Conservation (phyloP, 1,139 yeast genomes). For the Saccharomyces pastorianus region DNA sequence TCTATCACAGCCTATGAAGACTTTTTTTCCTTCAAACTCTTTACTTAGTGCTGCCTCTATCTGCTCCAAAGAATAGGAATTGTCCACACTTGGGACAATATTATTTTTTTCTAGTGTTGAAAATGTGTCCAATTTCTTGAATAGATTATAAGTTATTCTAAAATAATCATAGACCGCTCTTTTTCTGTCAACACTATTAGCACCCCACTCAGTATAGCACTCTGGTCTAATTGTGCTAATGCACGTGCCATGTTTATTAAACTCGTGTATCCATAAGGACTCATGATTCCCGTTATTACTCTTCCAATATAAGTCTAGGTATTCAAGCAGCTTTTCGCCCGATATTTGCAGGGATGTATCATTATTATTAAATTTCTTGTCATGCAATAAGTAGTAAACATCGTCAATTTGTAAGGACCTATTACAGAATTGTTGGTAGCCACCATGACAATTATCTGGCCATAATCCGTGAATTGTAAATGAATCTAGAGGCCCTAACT, state of each 20-base stretch:
- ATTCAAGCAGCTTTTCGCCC: slow-evolving; percentile 45
- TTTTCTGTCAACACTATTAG: slow-evolving; percentile 25
- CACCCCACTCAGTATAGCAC: slow-evolving; percentile 45
- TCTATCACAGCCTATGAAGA: slow-evolving; percentile 64
- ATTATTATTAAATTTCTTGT: slow-evolving; percentile 27
- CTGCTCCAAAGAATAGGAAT: slow-evolving; percentile 56
- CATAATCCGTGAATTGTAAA: slow-evolving; percentile 84
- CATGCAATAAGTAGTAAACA: slow-evolving; percentile 45
- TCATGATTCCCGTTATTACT: slow-evolving; percentile 70
- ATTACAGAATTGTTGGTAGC: slow-evolving; percentile 72
- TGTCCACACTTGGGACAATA: slow-evolving; percentile 54
- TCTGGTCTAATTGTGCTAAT: slow-evolving; percentile 66
- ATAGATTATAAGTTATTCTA: slow-evolving; percentile 56
- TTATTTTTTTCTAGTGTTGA: slow-evolving; percentile 60
- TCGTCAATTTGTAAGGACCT: slow-evolving; percentile 46
- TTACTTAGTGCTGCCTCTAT: slow-evolving; percentile 55
- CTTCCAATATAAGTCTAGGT: slow-evolving; percentile 66
- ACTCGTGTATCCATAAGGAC: slow-evolving; percentile 84
- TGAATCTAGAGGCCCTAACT: slow-evolving; percentile 66
- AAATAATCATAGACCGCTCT: slow-evolving; percentile 75
- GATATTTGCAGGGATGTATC: slow-evolving; percentile 30
- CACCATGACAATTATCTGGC: slow-evolving; percentile 78
- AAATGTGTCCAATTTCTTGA: slow-evolving; percentile 60
- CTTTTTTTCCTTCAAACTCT: slow-evolving; percentile 52
- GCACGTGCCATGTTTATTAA: slow-evolving; percentile 93